Conservation (phyloP, 2,329 filamentous ascomycete species). For the Phaeosphaeriaceae sp. region DNA sequence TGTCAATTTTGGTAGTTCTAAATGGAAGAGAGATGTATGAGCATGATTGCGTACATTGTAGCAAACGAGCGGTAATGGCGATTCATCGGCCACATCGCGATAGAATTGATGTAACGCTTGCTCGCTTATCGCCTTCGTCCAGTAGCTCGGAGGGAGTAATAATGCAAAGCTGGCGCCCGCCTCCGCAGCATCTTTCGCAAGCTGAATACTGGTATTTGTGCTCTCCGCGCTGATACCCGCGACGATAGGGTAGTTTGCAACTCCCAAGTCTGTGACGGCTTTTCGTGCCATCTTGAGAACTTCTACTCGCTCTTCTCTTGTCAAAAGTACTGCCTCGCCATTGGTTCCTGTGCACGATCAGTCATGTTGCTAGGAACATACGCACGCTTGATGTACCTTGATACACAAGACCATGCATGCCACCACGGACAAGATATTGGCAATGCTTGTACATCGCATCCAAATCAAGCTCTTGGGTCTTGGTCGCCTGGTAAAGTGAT, state of each 20-base stretch:
- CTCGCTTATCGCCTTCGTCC: constrained; percentile 39
- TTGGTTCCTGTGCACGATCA: constrained; percentile 38
- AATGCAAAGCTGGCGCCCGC: constrained; percentile 45
- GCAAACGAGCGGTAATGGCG: constrained; percentile 49
- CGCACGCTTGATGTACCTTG: constrained; percentile 18
- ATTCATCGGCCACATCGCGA: constrained; percentile 35
- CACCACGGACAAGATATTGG: constrained; percentile 57
- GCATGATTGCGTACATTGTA: constrained; percentile 45
- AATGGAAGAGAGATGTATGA: background rate
- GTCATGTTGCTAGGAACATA: background rate
- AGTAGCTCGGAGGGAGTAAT: constrained; percentile 44
- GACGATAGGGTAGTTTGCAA: constrained; percentile 52
- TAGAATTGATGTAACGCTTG: constrained; percentile 33
- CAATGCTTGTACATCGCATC: constrained; percentile 58
- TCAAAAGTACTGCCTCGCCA: constrained; percentile 48
- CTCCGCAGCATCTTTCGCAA: constrained; percentile 33
- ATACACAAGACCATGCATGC: constrained; percentile 56
- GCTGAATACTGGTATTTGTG: constrained; percentile 47
- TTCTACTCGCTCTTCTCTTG: constrained; percentile 44
- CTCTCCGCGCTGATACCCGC: constrained; percentile 46
- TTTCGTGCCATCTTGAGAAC: constrained; percentile 51
- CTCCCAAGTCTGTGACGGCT: constrained; percentile 42
- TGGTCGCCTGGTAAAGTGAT: constrained; percentile 59
- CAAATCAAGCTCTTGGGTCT: constrained; percentile 61
- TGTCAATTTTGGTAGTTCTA: too few species aligned